A percentile compares a stretch with the other conserved stretches of the same genome.
Evolutionary conservation across 805 yeast species (phyloP).

Genomic region (Wickerhamiella azymoides): DNA sequence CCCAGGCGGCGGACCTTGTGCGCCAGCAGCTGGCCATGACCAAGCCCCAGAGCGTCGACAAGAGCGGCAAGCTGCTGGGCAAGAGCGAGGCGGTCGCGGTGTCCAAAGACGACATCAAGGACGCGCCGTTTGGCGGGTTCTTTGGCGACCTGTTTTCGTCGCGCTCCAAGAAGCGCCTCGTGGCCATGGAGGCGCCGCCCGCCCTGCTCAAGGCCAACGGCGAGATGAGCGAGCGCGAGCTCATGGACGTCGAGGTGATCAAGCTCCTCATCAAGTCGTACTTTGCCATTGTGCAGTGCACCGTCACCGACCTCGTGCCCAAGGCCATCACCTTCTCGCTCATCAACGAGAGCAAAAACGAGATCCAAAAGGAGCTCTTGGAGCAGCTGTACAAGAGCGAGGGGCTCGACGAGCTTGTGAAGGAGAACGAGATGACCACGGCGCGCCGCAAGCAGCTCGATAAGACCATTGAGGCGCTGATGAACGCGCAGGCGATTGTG

Average conservation of each 20-base stretch:
- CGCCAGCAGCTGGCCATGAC: conserved; percentile 66
- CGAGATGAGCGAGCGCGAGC: conserved; percentile 82
- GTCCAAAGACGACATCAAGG: conserved; percentile 22
- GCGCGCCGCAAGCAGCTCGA: conserved; percentile 89
- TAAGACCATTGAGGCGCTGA: conserved; percentile 87
- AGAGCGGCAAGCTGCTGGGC: conserved; percentile 77
- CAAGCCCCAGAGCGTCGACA: conserved; percentile 70
- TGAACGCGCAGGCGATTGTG: conserved; percentile 82
- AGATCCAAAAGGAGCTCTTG: conserved; percentile 79
- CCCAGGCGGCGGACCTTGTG: conserved; percentile 87
- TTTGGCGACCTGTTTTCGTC: conserved; percentile 91
- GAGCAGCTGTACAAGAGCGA: conserved; percentile 77
- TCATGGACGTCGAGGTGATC: conserved; percentile 91
- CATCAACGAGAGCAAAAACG: conserved; percentile 65
- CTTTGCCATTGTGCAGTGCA: conserved; percentile 82
- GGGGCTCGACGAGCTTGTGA: conserved; percentile 56
- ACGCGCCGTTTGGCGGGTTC: conserved; percentile 58
- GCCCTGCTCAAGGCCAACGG: conserved; percentile 86
- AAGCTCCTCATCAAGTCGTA: conserved; percentile 81
- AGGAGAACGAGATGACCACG: conserved; percentile 81
- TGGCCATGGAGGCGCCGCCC: conserved; percentile 95
- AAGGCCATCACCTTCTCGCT: conserved; percentile 89
- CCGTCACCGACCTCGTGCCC: conserved; percentile 86
- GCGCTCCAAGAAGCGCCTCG: conserved; percentile 83
- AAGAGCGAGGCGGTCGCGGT: conserved; percentile 17